phyloP scores from a whole-genome alignment of 2,329 filamentous ascomycete genomes.

The Monosporascus sp. region DNA sequence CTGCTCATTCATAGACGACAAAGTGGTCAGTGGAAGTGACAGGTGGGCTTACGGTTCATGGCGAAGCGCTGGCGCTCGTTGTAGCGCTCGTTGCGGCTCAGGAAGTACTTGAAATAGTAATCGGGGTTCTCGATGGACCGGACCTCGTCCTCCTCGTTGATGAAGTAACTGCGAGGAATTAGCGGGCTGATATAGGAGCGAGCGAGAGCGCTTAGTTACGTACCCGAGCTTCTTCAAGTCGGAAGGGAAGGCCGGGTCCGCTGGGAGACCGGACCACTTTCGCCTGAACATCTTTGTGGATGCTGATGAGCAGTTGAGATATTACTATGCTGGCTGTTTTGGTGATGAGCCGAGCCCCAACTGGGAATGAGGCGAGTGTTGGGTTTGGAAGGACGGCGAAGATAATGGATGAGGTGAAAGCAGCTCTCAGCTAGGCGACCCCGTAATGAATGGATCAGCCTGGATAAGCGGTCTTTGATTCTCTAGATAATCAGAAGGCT shows the following conservation, averaged over 20 bases:
- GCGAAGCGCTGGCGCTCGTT: constrained; percentile 71
- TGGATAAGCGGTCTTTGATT: not conserved
- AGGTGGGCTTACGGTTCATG: constrained; percentile 57
- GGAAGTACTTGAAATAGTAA: constrained; percentile 67
- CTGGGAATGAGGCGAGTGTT: not conserved
- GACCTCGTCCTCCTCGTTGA: constrained; percentile 72
- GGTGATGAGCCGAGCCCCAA: not conserved
- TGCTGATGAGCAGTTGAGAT: not conserved
- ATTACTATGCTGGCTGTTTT: not conserved
- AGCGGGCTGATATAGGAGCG: not conserved
- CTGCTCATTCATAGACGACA: too few species aligned
- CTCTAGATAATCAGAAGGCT: not conserved
- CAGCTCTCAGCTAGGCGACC: too few species aligned
- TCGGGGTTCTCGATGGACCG: constrained; percentile 63
- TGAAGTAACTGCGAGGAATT: constrained; percentile 58
- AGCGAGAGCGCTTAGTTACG: constrained; percentile 15
- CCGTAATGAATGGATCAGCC: too few species aligned
- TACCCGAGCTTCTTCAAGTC: constrained; percentile 71
- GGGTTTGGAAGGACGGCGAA: not conserved
- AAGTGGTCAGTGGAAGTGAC: too few species aligned
- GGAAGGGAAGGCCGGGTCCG: constrained; percentile 60
- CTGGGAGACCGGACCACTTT: constrained; percentile 61
- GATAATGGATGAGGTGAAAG: not conserved
- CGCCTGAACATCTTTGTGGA: constrained; percentile 67
- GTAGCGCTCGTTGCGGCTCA: constrained; percentile 67